Percentiles rank a stretch among this genome's conserved stretches.
These are phyloP conservation scores for Dendrobium officinale DNA, from an alignment of 106 monocot species.

Conservation along the genomic window DNA sequence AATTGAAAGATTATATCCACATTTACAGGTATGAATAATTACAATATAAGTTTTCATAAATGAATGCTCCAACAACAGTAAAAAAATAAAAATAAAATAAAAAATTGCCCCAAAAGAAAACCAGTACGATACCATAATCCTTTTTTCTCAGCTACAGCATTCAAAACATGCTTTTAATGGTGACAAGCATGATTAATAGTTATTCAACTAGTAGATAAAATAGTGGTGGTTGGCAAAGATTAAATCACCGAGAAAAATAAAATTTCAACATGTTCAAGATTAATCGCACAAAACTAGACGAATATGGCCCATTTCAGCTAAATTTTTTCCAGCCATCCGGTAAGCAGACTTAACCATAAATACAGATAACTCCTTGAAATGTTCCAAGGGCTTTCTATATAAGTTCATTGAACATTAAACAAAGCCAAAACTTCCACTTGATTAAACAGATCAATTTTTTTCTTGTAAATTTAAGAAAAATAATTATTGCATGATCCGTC, in stretches of 20 bases:
- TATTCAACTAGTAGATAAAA: no score
- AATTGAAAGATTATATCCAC: not conserved
- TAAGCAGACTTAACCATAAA: not conserved
- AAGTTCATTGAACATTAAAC: no score
- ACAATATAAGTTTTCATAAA: not conserved
- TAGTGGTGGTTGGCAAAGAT: no score
- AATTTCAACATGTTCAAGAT: not conserved
- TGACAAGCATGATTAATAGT: no score
- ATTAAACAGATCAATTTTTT: no score
- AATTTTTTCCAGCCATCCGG: not conserved
- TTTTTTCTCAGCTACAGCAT: not conserved
- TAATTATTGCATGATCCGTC: no score
- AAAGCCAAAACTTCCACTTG: no score
- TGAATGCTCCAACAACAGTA: not conserved
- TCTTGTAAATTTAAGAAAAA: no score
- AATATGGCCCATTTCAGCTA: not conserved
- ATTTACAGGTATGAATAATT: not conserved
- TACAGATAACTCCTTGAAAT: not conserved
- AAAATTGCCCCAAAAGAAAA: not conserved
- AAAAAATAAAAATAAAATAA: not conserved
- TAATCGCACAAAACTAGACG: not conserved
- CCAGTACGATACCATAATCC: not conserved
- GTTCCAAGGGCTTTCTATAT: not conserved
- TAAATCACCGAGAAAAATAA: not conserved
- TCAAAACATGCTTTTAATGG: not conserved